Evolutionary conservation across 1,139 yeast genomes (phyloP).

Genomic region (Petasospora rhodanensis): DNA sequence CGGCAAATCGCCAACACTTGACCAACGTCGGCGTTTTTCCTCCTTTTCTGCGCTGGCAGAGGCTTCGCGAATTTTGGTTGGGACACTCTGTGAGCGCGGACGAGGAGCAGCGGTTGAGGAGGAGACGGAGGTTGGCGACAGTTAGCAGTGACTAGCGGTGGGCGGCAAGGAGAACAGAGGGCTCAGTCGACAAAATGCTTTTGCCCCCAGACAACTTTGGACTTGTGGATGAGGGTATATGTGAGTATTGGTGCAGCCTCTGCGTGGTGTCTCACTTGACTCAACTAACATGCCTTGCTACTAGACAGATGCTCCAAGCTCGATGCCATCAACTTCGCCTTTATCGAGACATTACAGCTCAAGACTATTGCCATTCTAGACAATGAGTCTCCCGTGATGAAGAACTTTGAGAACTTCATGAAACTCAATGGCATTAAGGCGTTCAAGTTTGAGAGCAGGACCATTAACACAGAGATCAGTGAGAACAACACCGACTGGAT

Average conservation of each 20-base stretch:
- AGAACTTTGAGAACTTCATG: slow-evolving; percentile 25
- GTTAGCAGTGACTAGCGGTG: too few relatives aligned
- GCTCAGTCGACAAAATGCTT: slow-evolving; percentile 39
- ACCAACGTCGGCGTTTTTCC: neutral
- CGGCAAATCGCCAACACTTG: too few relatives aligned
- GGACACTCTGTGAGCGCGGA: neutral
- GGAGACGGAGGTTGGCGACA: too few relatives aligned
- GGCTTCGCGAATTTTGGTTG: neutral
- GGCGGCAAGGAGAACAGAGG: neutral
- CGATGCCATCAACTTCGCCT: slow-evolving; percentile 59
- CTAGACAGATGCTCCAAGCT: slow-evolving; percentile 51
- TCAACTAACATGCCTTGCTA: neutral
- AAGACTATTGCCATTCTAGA: slow-evolving; percentile 59
- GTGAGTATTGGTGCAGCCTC: slow-evolving; percentile 27
- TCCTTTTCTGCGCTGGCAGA: neutral
- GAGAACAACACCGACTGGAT: slow-evolving; percentile 42
- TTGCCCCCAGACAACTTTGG: slow-evolving; percentile 82
- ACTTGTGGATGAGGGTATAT: slow-evolving; percentile 68
- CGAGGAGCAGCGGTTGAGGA: too few relatives aligned
- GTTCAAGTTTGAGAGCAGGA: slow-evolving; percentile 22
- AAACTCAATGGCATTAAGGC: slow-evolving; percentile 20
- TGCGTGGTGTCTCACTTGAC: too few relatives aligned
- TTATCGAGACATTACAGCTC: slow-evolving; percentile 56
- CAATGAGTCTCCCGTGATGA: slow-evolving; percentile 47
- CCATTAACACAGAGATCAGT: slow-evolving; percentile 38